Evolutionary conservation across 2,329 filamentous ascomycete species (phyloP).

Genomic region (Exophiala oligosperma): DNA sequence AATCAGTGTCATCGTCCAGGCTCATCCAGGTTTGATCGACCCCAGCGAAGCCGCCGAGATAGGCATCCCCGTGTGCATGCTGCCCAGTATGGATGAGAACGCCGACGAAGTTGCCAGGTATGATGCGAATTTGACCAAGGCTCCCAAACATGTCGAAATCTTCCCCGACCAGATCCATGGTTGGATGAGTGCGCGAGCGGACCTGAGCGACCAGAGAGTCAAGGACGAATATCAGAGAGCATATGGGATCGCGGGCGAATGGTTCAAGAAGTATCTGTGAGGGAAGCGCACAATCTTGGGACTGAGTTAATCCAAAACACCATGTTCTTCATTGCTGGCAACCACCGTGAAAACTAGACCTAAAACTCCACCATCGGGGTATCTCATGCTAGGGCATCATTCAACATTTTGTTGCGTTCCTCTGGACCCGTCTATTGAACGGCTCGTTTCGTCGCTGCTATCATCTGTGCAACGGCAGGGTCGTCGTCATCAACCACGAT

Average conservation of each 20-base stretch:
- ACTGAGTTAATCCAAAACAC: too few species aligned
- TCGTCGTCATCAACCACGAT: constrained; percentile 45
- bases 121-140: constrained; percentile 38
- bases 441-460: constrained; percentile 18
- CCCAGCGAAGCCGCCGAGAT: too few species aligned
- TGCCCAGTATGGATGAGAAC: constrained; percentile 58
- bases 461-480: constrained; percentile 46
- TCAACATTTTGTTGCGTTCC: background rate
- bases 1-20: constrained; percentile 57
- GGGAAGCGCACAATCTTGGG: too few species aligned
- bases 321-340: too few species aligned
- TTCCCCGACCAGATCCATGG: constrained; percentile 45
- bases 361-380: too few species aligned
- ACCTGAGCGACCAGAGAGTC: constrained; percentile 39
- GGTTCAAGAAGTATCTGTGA: too few species aligned
- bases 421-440: constrained; percentile 3
- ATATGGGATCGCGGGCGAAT: constrained; percentile 34
- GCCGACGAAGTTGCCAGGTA: constrained; percentile 47
- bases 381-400: too few species aligned
- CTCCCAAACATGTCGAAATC: constrained; percentile 42
- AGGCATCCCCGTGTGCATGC: constrained; percentile 35
- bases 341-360: too few species aligned
- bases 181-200: constrained; percentile 44
- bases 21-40: constrained; percentile 61
- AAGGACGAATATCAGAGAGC: constrained; percentile 44